Evolutionary conservation across 2,329 filamentous ascomycete genomes (phyloP), one percentile per base, ranked within the genome.

Genomic region (Fusarium transvaalense): DNA sequence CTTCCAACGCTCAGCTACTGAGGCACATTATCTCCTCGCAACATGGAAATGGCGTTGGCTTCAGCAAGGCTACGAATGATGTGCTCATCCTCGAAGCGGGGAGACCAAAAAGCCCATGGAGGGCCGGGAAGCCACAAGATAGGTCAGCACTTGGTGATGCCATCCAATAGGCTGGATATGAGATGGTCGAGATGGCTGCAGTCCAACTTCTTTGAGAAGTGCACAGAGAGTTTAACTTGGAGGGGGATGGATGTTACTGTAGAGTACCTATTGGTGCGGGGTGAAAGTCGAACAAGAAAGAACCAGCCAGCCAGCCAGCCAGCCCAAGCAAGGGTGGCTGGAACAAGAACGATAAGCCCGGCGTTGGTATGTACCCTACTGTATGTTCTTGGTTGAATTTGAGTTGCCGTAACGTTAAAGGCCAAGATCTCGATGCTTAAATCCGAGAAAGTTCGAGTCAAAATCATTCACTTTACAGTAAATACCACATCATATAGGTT

Each of bases 51-150:
- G 65, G 42, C 46, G 41, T 55, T 45, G 54, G 31, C 43, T 37
- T 45, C 59, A 68, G 57, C 60, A 60, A 71, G 62, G 56, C 59
- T 69, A 53, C 31, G 21, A 31, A 53, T 70, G 63, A 57, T 66
- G 64, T 66, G 61, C 56, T 66, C 38, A 51, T 66, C 35, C 48
- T 48, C 43, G 32, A 29, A 63, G 67, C 55, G 67, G 55, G 60
- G 69, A 31, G 64, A 37, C 54, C 59, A 57, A 43, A 68, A 66
- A 64, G 35, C 60, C 52, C 42, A 42, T 54, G 57, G 69, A 61
- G 60, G 61, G 64, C 47, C 54, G 61, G 58, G 66, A 65, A 61
- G 66, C 47, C 55, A 48, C 19, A 52, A 54, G 51, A 60, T 65
- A 60, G 54, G 50, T 38, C 53, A 66, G 45, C 45, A 59, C 53